A percentile compares a stretch with the other conserved stretches of the same genome.
phyloP scores from a whole-genome alignment of 139 green algal species.

The Eudorina sp. region DNA sequence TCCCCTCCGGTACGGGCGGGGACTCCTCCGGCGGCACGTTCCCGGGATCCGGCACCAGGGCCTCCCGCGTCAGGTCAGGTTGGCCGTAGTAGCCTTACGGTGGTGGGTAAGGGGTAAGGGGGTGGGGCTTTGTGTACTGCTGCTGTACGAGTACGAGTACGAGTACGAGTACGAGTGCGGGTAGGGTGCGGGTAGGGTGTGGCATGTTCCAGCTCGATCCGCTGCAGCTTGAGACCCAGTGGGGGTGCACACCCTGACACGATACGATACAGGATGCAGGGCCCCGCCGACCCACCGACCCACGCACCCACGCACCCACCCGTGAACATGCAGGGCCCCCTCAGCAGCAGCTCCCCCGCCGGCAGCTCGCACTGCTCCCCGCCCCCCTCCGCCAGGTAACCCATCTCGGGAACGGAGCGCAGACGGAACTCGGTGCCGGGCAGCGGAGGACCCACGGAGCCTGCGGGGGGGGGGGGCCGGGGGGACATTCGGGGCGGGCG shows the following conservation, averaged over 20 bases:
- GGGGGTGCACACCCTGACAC: too few species aligned
- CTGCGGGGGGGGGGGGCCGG: slow-evolving; percentile 71
- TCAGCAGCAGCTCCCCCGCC: slow-evolving; percentile 82
- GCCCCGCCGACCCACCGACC: background rate
- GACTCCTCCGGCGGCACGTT: background rate
- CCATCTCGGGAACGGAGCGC: slow-evolving; percentile 81
- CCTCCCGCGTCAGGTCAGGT: slow-evolving; percentile 77
- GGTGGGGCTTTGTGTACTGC: background rate
- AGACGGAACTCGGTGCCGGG: slow-evolving; percentile 83
- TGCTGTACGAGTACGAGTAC: too few species aligned
- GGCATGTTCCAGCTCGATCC: background rate
- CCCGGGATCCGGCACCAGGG: slow-evolving; percentile 42
- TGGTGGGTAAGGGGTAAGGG: background rate
- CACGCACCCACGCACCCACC: slow-evolving; percentile 56
- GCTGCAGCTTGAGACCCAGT: too few species aligned
- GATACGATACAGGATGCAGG: too few species aligned
- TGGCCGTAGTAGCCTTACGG: slow-evolving; percentile 86
- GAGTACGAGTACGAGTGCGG: background rate
- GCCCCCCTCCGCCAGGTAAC: slow-evolving; percentile 69
- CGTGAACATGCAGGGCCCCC: slow-evolving; percentile 80
- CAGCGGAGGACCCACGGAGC: slow-evolving; percentile 84
- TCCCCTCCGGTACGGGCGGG: background rate
- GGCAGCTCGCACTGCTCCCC: background rate
- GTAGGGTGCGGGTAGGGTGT: background rate
- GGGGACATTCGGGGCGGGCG: background rate